A percentile compares a stretch with the other conserved stretches of the same genome.
Conservation (phyloP, 2,329 filamentous ascomycete species). For the Sclerotinia spermophila region DNA sequence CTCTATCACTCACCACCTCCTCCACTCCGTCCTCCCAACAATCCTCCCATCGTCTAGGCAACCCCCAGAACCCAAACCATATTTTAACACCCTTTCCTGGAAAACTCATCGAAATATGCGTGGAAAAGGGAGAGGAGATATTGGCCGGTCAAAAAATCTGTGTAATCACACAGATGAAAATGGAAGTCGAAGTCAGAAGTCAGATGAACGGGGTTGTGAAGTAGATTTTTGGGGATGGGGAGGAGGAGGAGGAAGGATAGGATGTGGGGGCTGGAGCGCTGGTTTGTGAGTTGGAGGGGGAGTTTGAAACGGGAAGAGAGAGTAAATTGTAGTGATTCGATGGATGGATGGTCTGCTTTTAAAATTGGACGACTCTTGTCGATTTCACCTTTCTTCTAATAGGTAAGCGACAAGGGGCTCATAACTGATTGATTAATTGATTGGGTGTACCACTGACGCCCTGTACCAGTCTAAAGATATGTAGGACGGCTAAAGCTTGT, state of each 20-base stretch:
- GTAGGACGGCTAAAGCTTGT: neutral
- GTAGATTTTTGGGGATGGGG: neutral
- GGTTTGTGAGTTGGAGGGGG: neutral
- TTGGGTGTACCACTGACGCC: no score
- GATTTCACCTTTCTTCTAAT: no score
- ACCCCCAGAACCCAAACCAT: neutral
- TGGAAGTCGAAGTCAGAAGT: constrained; percentile 4
- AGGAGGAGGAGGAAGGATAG: neutral
- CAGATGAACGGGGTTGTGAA: neutral
- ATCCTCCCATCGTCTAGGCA: neutral
- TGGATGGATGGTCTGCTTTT: no score
- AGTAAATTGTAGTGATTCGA: neutral
- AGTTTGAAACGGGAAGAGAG: neutral
- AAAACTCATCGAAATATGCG: neutral
- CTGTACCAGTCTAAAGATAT: neutral
- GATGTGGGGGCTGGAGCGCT: neutral
- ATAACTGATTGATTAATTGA: no score
- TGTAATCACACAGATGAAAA: constrained; percentile 8
- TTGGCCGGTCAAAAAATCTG: neutral
- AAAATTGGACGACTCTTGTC: no score
- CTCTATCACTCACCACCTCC: constrained; percentile 40
- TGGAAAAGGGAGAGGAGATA: neutral
- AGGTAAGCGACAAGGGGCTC: no score
- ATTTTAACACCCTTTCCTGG: neutral
- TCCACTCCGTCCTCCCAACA: constrained; percentile 43